These are phyloP conservation scores for Pichia kudriavzevii DNA, from an alignment of 1,139 yeast genomes.

Conservation along the genomic window DNA sequence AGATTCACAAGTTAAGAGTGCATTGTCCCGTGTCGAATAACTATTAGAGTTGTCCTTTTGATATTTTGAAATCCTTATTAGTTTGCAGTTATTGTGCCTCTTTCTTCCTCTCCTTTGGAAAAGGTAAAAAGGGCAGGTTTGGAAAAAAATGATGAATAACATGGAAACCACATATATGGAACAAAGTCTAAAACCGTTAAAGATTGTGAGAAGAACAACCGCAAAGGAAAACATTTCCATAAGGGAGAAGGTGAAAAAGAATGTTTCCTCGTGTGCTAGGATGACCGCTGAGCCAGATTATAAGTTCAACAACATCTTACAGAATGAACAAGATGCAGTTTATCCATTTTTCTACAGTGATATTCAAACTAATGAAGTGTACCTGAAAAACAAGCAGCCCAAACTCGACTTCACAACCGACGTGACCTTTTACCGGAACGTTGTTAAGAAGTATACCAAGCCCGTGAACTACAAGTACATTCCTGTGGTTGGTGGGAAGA, in stretches of 20 bases:
- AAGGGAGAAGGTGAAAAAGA: no score
- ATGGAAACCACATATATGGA: background rate
- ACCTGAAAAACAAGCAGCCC: constrained; percentile 5
- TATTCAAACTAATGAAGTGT: constrained; percentile 7
- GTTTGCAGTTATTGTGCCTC: no score
- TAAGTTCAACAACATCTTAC: constrained; percentile 15
- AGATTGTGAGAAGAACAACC: constrained; percentile 6
- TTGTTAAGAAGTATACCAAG: constrained; percentile 18
- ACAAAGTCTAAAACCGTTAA: constrained; percentile 4
- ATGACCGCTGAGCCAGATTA: constrained; percentile 15
- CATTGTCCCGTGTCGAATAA: no score
- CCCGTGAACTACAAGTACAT: constrained; percentile 13
- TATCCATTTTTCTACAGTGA: constrained; percentile 18
- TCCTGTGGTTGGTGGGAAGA: constrained; percentile 1
- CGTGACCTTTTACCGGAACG: constrained; percentile 12
- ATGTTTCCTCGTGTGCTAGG: no score
- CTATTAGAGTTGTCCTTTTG: no score
- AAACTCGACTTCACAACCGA: constrained; percentile 19
- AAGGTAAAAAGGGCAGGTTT: no score
- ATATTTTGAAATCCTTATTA: no score
- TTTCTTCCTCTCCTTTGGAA: no score
- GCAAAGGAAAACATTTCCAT: constrained; percentile 1
- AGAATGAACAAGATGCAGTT: constrained; percentile 12
- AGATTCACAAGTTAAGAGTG: background rate
- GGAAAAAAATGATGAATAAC: no score